Evolutionary conservation across 495 filamentous ascomycete species (phyloP), one percentile per base, ranked within the genome.

Genomic region (Saxispiralis lemnorum): DNA sequence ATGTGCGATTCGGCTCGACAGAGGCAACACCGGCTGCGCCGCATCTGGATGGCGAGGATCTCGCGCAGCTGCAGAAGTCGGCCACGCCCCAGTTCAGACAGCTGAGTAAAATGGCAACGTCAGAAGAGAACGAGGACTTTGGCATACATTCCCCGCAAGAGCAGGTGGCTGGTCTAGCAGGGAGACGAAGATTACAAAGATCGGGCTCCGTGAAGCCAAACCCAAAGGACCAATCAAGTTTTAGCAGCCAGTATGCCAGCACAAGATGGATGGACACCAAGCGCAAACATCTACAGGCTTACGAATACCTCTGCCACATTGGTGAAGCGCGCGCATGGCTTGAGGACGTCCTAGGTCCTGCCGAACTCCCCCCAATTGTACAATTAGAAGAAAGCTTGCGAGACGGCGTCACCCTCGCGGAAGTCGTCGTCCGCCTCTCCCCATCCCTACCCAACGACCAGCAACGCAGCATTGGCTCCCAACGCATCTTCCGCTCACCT

Each of bases 241-340:
- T 53, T 24, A 12, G 46, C 9, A 48, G 45, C 15, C 50, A 53
- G 35, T 53, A 45, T 20, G 41, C 50, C 14, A 77, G 78, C 14
- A 75, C 83, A 35, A 93, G 84, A 54, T 96, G 89, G 92, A 96
- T 99, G 87, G 92, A 99, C 59, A 85, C 89, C 57, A 84, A 95
- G 58, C 72, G 92, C 39, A 86, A 96, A 56, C 96, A 93, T 56
- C 65, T 96, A 30, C 85, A 93, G 60, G 92, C 92, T 9, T 99
- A 99, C 56, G 92, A 99, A 59, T 99, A 99, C 56, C 75, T 99
- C 33, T 99, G 92, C 55, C 92, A 99, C 56, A 96, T 99, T 55
- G 92, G 92, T 52, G 92, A 99, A 68, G 92, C 92, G 37, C 96
- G 96, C 58, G 86, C 96, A 59, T 99, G 92, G 92, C 92, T 99